These are phyloP conservation scores for Euphorbia tirucalli DNA, from an alignment of 345 rosid species.

Conservation along the genomic window DNA sequence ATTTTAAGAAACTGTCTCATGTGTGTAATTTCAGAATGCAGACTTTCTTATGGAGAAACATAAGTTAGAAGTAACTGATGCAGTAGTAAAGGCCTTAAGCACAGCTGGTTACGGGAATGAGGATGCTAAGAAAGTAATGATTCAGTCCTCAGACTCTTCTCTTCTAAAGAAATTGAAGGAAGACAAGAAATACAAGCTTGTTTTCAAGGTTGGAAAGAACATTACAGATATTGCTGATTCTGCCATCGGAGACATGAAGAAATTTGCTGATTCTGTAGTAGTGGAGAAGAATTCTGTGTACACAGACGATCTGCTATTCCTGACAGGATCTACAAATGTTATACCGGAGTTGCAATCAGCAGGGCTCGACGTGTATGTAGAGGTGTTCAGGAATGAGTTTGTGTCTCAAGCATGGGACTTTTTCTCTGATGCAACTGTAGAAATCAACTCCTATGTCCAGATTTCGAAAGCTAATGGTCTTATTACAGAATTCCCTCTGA, in stretches of 20 bases:
- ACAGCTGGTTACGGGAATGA: conserved; percentile 56
- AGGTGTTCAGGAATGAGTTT: conserved; percentile 76
- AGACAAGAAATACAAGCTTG: conserved; percentile 46
- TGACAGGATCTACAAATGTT: conserved; percentile 40
- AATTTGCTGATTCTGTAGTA: conserved; percentile 65
- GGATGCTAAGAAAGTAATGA: conserved; percentile 37
- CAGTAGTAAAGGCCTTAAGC: conserved; percentile 53
- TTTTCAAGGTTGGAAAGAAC: conserved; percentile 57
- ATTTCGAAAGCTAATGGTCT: conserved; percentile 47
- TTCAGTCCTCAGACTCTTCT: conserved; percentile 75
- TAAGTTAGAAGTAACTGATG: conserved; percentile 48
- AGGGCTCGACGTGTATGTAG: conserved; percentile 61
- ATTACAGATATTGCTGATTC: conserved; percentile 49
- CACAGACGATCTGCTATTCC: conserved; percentile 19
- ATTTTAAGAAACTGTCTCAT: conserved; percentile 5
- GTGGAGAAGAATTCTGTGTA: conserved; percentile 55
- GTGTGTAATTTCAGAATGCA: conserved; percentile 62
- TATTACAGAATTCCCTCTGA: conserved; percentile 79
- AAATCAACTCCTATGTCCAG: conserved; percentile 47
- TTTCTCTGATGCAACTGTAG: conserved; percentile 73
- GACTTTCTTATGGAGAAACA: conserved; percentile 57
- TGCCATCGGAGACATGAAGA: conserved; percentile 57
- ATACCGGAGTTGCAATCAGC: conserved; percentile 49
- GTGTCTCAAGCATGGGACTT: conserved; percentile 86
- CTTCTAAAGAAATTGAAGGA: conserved; percentile 61